Percentiles rank a stretch among this genome's conserved stretches.
phyloP scores from a whole-genome alignment of 129 eudicot genomes.

The Ambrosia trifida region DNA sequence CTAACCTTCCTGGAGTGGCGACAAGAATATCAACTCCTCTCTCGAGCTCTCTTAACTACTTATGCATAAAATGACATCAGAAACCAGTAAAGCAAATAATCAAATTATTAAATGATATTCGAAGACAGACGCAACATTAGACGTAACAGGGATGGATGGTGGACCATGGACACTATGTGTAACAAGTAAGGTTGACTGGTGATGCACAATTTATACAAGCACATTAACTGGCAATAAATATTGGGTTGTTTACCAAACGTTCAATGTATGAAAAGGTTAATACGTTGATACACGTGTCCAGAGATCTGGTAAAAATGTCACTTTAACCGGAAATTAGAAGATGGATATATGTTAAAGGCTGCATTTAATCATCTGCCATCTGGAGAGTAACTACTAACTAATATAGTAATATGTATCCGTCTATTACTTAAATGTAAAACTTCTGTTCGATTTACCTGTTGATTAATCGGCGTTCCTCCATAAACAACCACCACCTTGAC shows the following conservation, averaged over 20 bases:
- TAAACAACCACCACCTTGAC: conserved; percentile 82
- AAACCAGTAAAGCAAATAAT: conserved; percentile 15
- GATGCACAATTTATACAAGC: conserved; percentile 9
- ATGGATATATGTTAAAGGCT: not conserved
- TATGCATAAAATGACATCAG: conserved; percentile 13
- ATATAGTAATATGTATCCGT: not conserved
- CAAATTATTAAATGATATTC: conserved; percentile 3
- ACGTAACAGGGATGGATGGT: not conserved
- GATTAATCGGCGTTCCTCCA: conserved; percentile 84
- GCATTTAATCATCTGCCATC: too few species aligned
- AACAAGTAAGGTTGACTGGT: not conserved
- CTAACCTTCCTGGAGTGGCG: conserved; percentile 87
- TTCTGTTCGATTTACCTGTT: conserved; percentile 43
- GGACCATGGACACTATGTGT: not conserved
- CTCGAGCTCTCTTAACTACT: conserved; percentile 65
- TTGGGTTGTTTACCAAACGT: not conserved
- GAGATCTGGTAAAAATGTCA: conserved; percentile 4
- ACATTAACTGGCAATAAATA: not conserved
- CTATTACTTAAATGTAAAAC: not conserved
- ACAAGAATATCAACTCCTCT: conserved; percentile 92
- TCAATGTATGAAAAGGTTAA: not conserved
- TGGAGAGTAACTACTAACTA: too few species aligned
- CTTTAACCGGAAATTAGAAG: not conserved
- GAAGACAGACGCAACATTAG: not conserved
- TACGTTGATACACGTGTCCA: not conserved